Conservation (phyloP, 2,329 filamentous ascomycete species). For the Diaporthe australafricana region DNA sequence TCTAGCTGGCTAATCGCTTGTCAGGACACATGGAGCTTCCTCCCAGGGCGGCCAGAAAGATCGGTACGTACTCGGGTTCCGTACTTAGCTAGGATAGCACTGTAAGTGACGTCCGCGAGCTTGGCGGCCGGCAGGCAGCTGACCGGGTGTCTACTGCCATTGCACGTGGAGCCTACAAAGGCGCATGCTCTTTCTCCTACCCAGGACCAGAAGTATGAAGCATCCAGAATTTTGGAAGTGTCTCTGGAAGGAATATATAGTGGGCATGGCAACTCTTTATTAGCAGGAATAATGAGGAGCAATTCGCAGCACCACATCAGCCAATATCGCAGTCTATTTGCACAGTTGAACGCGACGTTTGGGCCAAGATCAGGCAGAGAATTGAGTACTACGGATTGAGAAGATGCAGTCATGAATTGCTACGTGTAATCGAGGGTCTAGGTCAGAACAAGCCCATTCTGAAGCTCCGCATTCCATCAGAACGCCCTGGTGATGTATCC, state of each 20-base stretch:
- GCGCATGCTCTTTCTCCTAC: background rate
- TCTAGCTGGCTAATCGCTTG: slow-evolving; percentile 16
- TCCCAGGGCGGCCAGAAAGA: background rate
- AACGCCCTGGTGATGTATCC: slow-evolving; percentile 45
- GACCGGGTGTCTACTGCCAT: background rate
- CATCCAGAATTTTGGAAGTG: background rate
- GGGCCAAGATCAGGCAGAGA: background rate
- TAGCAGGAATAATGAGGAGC: background rate
- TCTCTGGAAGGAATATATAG: background rate
- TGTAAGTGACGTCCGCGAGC: background rate
- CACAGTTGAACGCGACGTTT: background rate
- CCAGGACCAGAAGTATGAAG: too few relatives aligned
- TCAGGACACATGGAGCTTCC: slow-evolving; percentile 38
- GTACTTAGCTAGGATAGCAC: background rate
- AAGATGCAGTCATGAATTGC: background rate
- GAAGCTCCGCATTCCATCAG: slow-evolving; percentile 40
- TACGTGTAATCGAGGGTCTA: background rate
- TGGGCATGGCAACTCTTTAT: too few relatives aligned
- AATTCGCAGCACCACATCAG: background rate
- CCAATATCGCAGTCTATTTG: background rate
- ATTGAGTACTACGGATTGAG: background rate
- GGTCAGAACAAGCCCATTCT: slow-evolving; percentile 39
- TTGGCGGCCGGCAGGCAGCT: slow-evolving; percentile 34
- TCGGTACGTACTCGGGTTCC: slow-evolving; percentile 5
- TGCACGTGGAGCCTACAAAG: background rate